phyloP scores from a whole-genome alignment of 2,329 filamentous ascomycete genomes.

The Phialemoniopsis sp. region DNA sequence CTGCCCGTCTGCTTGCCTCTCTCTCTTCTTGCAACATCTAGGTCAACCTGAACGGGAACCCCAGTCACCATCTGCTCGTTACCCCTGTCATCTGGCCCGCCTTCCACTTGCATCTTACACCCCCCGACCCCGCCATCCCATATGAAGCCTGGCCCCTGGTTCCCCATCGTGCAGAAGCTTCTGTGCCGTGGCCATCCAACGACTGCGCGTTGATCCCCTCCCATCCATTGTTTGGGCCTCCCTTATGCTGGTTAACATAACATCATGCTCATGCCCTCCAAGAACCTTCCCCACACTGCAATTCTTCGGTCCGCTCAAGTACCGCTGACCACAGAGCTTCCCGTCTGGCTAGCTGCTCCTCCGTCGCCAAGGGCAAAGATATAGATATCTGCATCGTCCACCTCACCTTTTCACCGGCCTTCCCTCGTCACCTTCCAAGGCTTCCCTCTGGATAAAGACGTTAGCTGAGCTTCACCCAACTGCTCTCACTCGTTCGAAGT shows the following conservation, averaged over 20 bases:
- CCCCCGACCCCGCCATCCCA: no score
- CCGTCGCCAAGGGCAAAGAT: conserved; percentile 25
- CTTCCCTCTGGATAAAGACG: conserved; percentile 14
- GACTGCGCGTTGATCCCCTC: conserved; percentile 29
- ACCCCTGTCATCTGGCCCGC: conserved; percentile 1
- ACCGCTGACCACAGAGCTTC: conserved; percentile 21
- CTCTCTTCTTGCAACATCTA: not conserved
- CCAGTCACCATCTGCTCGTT: not conserved
- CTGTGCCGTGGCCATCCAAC: conserved; percentile 28
- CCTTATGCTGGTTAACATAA: conserved; percentile 29
- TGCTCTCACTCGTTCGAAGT: conserved; percentile 38
- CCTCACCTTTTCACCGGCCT: conserved; percentile 4
- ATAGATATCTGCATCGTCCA: conserved; percentile 24
- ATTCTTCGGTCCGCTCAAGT: conserved; percentile 31
- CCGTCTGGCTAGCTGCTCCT: conserved; percentile 6
- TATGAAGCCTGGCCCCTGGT: conserved; percentile 13
- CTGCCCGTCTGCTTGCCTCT: not conserved
- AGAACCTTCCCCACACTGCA: conserved; percentile 26
- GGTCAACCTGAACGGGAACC: not conserved
- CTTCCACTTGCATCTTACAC: not conserved
- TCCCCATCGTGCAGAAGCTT: conserved; percentile 11
- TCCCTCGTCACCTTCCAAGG: conserved; percentile 8
- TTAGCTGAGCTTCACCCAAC: conserved; percentile 34
- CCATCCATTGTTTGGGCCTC: conserved; percentile 25
- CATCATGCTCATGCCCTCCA: conserved; percentile 29